phyloP scores from a whole-genome alignment of 352 stramenopile species.

The Pythium volutum region DNA sequence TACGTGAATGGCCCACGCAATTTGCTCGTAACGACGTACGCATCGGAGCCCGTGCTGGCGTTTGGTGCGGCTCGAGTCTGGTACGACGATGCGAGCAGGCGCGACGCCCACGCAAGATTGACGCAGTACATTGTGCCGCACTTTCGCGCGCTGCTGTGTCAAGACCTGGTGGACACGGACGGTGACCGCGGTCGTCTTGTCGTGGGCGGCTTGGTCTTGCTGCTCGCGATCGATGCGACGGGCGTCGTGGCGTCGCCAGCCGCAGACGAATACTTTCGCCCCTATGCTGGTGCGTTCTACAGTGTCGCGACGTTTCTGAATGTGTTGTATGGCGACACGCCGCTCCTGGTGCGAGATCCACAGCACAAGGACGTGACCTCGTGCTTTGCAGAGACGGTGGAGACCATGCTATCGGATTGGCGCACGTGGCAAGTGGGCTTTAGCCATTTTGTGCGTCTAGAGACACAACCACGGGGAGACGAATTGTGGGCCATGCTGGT shows the following conservation, averaged over 20 bases:
- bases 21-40: background rate
- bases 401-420: background rate
- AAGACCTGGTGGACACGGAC: constrained; percentile 15
- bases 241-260: background rate
- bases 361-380: background rate
- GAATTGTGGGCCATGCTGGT: constrained; percentile 32
- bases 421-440: constrained; percentile 27
- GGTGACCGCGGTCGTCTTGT: background rate
- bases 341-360: background rate
- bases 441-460: constrained; percentile 32
- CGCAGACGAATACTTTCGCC: background rate
- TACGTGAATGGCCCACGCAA: background rate
- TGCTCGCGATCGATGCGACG: constrained; percentile 17
- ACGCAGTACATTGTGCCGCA: background rate
- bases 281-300: constrained; percentile 4
- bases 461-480: constrained; percentile 10
- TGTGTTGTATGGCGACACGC: background rate
- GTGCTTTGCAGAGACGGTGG: no score
- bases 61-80: background rate
- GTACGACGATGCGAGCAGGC: no score
- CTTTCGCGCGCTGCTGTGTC: background rate
- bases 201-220: constrained; percentile 8
- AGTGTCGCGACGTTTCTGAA: constrained; percentile 8
- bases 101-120: no score
- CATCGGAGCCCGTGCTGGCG: background rate